Percentiles rank a stretch among this genome's conserved stretches.
phyloP scores from a whole-genome alignment of 108 stramenopile species.

The Skeletonema marinoi region DNA sequence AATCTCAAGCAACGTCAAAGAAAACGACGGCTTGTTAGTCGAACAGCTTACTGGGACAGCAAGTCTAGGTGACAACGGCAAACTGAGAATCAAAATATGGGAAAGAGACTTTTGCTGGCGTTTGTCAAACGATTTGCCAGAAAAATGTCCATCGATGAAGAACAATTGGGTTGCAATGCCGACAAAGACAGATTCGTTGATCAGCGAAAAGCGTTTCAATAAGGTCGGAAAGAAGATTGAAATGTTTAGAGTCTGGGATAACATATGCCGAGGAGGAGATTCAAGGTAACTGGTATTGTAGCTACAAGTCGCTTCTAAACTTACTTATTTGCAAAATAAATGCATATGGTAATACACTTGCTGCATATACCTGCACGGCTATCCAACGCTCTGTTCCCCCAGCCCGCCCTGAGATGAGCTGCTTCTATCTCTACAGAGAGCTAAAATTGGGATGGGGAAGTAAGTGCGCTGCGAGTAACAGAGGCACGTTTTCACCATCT shows the following conservation, averaged over 20 bases:
- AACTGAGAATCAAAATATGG: conserved; percentile 43
- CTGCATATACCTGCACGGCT: too few relatives aligned
- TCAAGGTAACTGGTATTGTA: background rate
- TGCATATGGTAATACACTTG: too few relatives aligned
- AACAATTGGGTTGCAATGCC: conserved; percentile 61
- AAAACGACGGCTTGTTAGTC: conserved; percentile 26
- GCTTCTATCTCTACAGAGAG: too few relatives aligned
- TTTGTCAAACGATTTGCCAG: conserved; percentile 5
- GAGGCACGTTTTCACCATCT: too few relatives aligned
- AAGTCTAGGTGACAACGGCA: background rate
- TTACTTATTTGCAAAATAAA: too few relatives aligned
- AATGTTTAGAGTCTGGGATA: conserved; percentile 2
- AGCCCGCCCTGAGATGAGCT: too few relatives aligned
- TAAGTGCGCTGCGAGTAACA: too few relatives aligned
- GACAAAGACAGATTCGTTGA: background rate
- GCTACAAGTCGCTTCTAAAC: too few relatives aligned
- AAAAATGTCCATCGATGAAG: conserved; percentile 24
- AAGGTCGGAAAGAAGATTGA: conserved; percentile 1
- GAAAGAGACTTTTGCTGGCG: conserved; percentile 52
- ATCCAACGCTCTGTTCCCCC: too few relatives aligned
- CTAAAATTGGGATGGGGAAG: too few relatives aligned
- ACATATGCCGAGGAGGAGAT: background rate
- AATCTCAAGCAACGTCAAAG: background rate
- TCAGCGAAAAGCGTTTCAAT: background rate
- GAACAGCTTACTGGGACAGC: conserved; percentile 25